Evolutionary conservation across 2,329 filamentous ascomycete species (phyloP).

Genomic region (Septoria petroselini): DNA sequence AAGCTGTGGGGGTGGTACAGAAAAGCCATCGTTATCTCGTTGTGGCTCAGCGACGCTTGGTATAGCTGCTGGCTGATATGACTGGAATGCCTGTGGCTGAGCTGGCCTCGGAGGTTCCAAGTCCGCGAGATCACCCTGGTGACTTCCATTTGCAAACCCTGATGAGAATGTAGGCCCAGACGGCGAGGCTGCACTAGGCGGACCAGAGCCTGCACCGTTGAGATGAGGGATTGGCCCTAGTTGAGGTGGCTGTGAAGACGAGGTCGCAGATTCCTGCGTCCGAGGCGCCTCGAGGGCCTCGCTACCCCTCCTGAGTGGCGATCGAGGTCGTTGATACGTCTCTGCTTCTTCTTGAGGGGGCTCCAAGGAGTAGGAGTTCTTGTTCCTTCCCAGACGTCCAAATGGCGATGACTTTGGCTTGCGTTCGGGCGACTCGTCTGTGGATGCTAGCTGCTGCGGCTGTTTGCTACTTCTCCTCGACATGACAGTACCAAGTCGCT

Average conservation of each 20-base stretch:
- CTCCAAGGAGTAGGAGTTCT: conserved; percentile 53
- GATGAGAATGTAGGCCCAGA: conserved; percentile 2
- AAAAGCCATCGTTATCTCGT: conserved; percentile 74
- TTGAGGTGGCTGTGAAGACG: conserved; percentile 18
- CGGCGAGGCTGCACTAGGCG: conserved; percentile 14
- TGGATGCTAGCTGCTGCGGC: conserved; percentile 30
- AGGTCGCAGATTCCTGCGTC: conserved; percentile 12
- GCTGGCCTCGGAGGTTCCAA: conserved; percentile 34
- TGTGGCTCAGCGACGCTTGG: conserved; percentile 37
- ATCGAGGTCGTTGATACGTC: conserved; percentile 30
- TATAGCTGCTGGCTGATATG: conserved; percentile 6
- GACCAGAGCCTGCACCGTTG: conserved; percentile 26
- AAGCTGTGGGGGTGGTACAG: conserved; percentile 62
- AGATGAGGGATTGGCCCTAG: conserved; percentile 22
- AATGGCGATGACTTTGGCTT: conserved; percentile 56
- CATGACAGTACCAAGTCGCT: conserved; percentile 66
- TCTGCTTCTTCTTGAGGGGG: conserved; percentile 30
- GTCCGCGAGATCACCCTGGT: conserved; percentile 37
- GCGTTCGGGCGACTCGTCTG: conserved; percentile 47
- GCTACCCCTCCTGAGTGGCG: conserved; percentile 35
- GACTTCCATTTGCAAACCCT: conserved; percentile 33
- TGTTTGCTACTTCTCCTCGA: conserved; percentile 58
- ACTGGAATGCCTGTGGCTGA: conserved; percentile 19
- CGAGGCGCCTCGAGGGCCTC: conserved; percentile 31
- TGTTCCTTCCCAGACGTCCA: conserved; percentile 58